Evolutionary conservation across 352 stramenopile species (phyloP).

Genomic region (Phytopythium litorale): DNA sequence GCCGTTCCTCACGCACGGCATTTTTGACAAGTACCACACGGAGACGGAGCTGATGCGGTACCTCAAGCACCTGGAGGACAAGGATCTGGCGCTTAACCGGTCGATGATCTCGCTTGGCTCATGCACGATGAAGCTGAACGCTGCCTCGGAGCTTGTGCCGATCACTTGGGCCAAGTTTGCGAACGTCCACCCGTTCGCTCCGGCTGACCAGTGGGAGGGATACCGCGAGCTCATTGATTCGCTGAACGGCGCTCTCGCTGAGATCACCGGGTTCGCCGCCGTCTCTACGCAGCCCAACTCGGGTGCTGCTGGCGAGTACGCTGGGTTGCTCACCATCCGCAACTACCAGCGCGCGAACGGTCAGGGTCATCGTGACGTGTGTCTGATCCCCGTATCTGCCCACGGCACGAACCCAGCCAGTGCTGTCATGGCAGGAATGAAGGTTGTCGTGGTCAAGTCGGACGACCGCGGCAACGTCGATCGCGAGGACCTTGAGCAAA

Average conservation of each 20-base stretch:
- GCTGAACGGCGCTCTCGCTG: constrained; percentile 94
- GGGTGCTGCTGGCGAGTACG: constrained; percentile 97
- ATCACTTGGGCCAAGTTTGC: constrained; percentile 97
- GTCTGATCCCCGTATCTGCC: constrained; percentile 97
- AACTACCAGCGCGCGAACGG: constrained; percentile 92
- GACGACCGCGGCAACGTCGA: constrained; percentile 97
- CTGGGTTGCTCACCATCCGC: constrained; percentile 95
- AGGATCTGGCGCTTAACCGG: constrained; percentile 98
- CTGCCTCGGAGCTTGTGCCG: constrained; percentile 95
- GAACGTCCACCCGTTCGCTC: constrained; percentile 98
- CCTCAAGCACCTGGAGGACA: constrained; percentile 97
- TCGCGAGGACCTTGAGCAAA: constrained; percentile 91
- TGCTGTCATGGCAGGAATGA: constrained; percentile 98
- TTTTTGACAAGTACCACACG: constrained; percentile 98
- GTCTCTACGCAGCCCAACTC: constrained; percentile 98
- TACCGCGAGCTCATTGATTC: constrained; percentile 98
- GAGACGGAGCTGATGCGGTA: constrained; percentile 96
- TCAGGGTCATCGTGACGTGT: constrained; percentile 96
- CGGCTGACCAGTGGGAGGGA: constrained; percentile 91
- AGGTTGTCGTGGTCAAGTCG: constrained; percentile 96
- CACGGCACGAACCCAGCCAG: constrained; percentile 98
- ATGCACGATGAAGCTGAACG: constrained; percentile 99
- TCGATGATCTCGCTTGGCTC: constrained; percentile 99
- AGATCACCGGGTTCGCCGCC: constrained; percentile 98
- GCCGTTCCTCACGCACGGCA: constrained; percentile 91